A percentile compares a stretch with the other conserved stretches of the same genome.
Evolutionary conservation across 2,329 filamentous ascomycete species (phyloP).

Genomic region (Cryphonectria japonica): DNA sequence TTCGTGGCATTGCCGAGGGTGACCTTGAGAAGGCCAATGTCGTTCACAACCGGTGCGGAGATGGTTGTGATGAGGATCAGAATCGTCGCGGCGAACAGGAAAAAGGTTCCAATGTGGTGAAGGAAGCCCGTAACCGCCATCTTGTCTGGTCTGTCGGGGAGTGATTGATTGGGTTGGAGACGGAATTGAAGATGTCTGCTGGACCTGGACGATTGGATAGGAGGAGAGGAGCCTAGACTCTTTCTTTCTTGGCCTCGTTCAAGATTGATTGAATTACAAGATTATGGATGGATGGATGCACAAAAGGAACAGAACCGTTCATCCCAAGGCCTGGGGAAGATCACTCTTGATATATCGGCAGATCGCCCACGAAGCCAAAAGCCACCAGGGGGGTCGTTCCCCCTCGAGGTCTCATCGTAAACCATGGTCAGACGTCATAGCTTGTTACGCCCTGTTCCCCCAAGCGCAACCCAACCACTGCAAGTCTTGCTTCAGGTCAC

Average conservation of each 20-base stretch:
- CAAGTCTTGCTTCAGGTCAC: conserved; percentile 7
- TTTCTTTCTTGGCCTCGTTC: not conserved
- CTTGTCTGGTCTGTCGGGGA: conserved; percentile 30
- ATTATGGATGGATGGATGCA: conserved; percentile 4
- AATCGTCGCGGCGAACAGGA: conserved; percentile 58
- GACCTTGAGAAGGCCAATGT: conserved; percentile 58
- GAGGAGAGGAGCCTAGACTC: not conserved
- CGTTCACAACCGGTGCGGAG: conserved; percentile 60
- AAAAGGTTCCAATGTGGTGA: conserved; percentile 61
- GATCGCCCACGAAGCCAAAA: not conserved
- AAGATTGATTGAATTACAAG: conserved; percentile 9
- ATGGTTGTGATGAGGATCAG: conserved; percentile 63
- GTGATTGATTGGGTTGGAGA: not conserved
- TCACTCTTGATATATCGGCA: conserved; percentile 24
- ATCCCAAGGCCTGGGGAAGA: conserved; percentile 8
- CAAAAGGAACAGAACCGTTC: not conserved
- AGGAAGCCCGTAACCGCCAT: conserved; percentile 56
- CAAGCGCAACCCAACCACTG: not conserved
- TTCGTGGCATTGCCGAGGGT: conserved; percentile 45
- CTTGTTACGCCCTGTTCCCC: not conserved
- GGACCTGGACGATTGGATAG: not conserved
- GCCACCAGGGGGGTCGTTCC: not conserved
- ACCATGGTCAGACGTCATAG: conserved; percentile 16
- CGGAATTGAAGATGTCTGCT: not conserved
- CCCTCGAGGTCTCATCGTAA: not conserved